Conservation (phyloP, 805 yeast genomes). For the Kodamaea sagamina region DNA sequence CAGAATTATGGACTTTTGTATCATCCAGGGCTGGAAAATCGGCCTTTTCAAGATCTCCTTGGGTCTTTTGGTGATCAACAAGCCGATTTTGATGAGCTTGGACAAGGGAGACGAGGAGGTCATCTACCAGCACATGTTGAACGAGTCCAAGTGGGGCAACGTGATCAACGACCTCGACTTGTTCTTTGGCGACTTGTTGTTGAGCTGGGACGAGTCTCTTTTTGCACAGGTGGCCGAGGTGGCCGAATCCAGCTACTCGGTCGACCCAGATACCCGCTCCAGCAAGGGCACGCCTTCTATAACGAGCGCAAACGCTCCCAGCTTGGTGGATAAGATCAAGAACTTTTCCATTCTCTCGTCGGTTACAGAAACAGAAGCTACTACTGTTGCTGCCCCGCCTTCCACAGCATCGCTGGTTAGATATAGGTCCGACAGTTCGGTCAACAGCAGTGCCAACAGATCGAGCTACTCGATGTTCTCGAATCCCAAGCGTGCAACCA, state of each 20-base stretch:
- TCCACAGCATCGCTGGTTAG: constrained; percentile 18
- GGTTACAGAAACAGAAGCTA: not conserved
- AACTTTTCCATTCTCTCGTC: constrained; percentile 23
- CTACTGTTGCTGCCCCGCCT: constrained; percentile 12
- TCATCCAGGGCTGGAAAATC: constrained; percentile 56
- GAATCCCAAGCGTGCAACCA: constrained; percentile 7
- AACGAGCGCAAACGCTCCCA: constrained; percentile 3
- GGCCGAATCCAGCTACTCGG: constrained; percentile 5
- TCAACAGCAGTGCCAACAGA: constrained; percentile 15
- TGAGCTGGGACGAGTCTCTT: constrained; percentile 37
- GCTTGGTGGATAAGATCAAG: constrained; percentile 33
- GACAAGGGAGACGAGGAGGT: constrained; percentile 43
- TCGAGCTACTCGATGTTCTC: constrained; percentile 28
- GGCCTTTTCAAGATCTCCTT: constrained; percentile 55
- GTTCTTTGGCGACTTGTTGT: constrained; percentile 41
- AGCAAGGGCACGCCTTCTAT: not conserved
- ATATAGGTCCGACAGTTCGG: constrained; percentile 15
- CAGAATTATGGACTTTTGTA: constrained; percentile 52
- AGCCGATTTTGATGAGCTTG: constrained; percentile 42
- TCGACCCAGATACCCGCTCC: not conserved
- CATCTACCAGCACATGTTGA: constrained; percentile 43
- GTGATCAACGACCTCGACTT: constrained; percentile 36
- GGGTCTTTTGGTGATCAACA: constrained; percentile 52
- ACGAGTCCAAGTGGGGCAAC: constrained; percentile 47
- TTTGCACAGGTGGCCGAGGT: constrained; percentile 17